These are phyloP conservation scores for Solanum hybrid DNA, from an alignment of 305 asterid genomes.

Conservation along the genomic window DNA sequence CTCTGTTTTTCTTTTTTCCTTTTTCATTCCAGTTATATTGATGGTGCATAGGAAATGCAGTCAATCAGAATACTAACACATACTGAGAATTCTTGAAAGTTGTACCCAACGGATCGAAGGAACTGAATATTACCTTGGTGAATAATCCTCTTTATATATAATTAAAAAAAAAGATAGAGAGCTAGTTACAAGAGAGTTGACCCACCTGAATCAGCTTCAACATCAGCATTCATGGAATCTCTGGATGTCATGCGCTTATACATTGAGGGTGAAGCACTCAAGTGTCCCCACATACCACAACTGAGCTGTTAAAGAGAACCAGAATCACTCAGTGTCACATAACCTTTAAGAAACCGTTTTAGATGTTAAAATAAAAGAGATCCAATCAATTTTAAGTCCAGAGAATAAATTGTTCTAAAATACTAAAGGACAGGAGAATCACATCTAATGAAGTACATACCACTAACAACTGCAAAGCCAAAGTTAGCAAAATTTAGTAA, in stretches of 20 bases:
- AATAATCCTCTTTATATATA: not conserved
- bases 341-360: not conserved
- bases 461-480: not conserved
- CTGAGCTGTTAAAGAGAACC: constrained; percentile 1
- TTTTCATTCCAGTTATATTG: not conserved
- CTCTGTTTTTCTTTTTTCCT: not conserved
- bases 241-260: constrained; percentile 46
- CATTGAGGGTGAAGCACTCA: constrained; percentile 36
- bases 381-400: not conserved
- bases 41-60: not conserved
- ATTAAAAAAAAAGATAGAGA: not conserved
- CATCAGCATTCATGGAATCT: constrained; percentile 35
- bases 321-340: not conserved
- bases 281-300: constrained; percentile 37
- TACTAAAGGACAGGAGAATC: not conserved
- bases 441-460: not conserved
- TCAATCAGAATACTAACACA: no score
- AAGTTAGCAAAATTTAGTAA: not conserved
- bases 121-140: not conserved
- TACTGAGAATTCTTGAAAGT: not conserved
- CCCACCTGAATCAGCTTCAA: constrained; percentile 43
- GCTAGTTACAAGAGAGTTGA: not conserved
- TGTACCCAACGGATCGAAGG: not conserved
- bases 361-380: not conserved
- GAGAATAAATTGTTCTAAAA: not conserved